These are phyloP conservation scores for Russula foetens DNA, from an alignment of 768 basidiomycete species.

Conservation along the genomic window DNA sequence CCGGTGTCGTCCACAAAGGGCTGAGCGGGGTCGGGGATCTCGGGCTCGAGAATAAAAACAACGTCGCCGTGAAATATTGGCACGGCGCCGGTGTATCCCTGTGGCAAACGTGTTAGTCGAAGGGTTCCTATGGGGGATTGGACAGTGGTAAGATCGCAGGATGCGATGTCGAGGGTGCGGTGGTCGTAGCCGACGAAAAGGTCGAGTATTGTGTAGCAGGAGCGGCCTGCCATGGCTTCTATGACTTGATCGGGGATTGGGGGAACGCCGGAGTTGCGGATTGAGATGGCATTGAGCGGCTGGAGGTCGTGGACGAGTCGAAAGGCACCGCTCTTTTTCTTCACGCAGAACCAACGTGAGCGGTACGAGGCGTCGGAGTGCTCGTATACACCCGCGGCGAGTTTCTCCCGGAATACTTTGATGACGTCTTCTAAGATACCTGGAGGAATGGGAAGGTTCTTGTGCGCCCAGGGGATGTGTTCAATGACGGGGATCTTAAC, in stretches of 20 bases:
- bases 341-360: neutral
- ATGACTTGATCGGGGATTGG: slow-evolving; percentile 21
- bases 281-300: slow-evolving; percentile 22
- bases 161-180: slow-evolving; percentile 25
- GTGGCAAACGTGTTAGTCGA: slow-evolving; percentile 28
- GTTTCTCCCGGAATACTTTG: slow-evolving; percentile 31
- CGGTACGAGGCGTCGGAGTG: slow-evolving; percentile 3
- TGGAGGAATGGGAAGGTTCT: slow-evolving; percentile 17
- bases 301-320: slow-evolving; percentile 22
- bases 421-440: slow-evolving; percentile 24
- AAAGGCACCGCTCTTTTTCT: slow-evolving; percentile 3
- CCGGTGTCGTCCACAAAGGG: neutral
- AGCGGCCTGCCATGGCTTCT: slow-evolving; percentile 29
- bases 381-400: slow-evolving; percentile 30
- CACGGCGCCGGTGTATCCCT: slow-evolving; percentile 36
- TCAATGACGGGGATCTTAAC: too few species aligned
- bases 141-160: slow-evolving; percentile 14
- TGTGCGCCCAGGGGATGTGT: too few species aligned
- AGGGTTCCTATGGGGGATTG: slow-evolving; percentile 5
- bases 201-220: too few species aligned
- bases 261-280: slow-evolving; percentile 17
- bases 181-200: slow-evolving; percentile 22
- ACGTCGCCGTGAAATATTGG: slow-evolving; percentile 36
- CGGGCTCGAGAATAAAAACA: slow-evolving; percentile 29
- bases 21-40: slow-evolving; percentile 29